These are phyloP conservation scores for Podosphaera aphanis DNA, from an alignment of 2,329 filamentous ascomycete genomes.

Conservation along the genomic window DNA sequence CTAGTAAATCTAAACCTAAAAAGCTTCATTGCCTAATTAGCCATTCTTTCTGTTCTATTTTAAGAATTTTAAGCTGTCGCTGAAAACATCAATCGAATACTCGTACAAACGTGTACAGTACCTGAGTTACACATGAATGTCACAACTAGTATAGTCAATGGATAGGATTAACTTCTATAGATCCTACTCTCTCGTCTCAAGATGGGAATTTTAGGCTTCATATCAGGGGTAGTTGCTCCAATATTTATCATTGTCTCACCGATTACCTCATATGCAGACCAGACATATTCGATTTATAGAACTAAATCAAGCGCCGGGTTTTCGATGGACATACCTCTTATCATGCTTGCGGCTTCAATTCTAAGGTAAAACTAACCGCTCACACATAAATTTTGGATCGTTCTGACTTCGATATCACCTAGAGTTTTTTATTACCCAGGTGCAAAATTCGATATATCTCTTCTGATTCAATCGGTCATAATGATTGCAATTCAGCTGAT, in stretches of 20 bases:
- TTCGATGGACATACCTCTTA: slow-evolving; percentile 47
- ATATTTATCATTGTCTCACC: slow-evolving; percentile 40
- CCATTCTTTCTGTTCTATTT: no score
- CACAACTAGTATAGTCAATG: no score
- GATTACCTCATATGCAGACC: slow-evolving; percentile 40
- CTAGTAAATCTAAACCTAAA: no score
- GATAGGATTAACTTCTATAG: no score
- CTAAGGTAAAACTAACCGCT: slow-evolving; percentile 25
- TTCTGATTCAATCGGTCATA: slow-evolving; percentile 40
- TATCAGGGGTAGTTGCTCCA: slow-evolving; percentile 35
- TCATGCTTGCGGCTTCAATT: slow-evolving; percentile 47
- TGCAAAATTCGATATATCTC: slow-evolving; percentile 36
- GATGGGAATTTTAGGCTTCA: slow-evolving; percentile 13
- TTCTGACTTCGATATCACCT: slow-evolving; percentile 1
- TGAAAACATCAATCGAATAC: no score
- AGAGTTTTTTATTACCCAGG: slow-evolving; percentile 51
- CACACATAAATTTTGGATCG: neutral
- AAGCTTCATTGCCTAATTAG: no score
- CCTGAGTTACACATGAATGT: no score
- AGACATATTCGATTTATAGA: slow-evolving; percentile 40
- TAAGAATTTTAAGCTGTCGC: no score
- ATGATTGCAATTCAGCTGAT: slow-evolving; percentile 40
- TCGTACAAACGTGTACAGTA: no score
- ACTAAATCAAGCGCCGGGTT: slow-evolving; percentile 42
- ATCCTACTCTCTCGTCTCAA: slow-evolving; percentile 6